A percentile compares a stretch with the other conserved stretches of the same genome.
These are phyloP conservation scores for Volvariella surrecta DNA, from an alignment of 1,284 basidiomycete species.

Conservation along the genomic window DNA sequence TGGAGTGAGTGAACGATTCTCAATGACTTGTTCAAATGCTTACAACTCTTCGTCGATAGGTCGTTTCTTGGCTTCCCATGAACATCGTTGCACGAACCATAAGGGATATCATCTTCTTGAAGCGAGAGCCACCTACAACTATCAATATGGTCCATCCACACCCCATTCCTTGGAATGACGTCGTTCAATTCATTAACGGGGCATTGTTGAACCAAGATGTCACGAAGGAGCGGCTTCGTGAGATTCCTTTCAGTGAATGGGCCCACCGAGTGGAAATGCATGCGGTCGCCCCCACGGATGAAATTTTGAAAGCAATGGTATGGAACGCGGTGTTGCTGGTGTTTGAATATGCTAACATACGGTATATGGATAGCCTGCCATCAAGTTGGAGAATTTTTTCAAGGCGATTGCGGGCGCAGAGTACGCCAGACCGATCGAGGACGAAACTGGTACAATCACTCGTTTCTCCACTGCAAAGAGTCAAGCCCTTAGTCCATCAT, in stretches of 20 bases:
- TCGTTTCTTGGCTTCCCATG: conserved; percentile 25
- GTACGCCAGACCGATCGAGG: conserved; percentile 6
- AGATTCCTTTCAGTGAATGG: conserved; percentile 24
- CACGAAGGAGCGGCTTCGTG: conserved; percentile 12
- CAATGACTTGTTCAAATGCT: too few species aligned
- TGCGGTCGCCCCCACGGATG: conserved; percentile 10
- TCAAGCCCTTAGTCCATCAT: conserved; percentile 14
- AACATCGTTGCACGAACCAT: conserved; percentile 21
- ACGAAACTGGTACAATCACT: conserved; percentile 15
- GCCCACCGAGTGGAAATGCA: conserved; percentile 15
- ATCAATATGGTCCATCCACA: conserved; percentile 29
- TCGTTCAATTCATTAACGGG: conserved; percentile 18
- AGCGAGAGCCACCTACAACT: conserved; percentile 1
- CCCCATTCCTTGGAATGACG: conserved; percentile 20
- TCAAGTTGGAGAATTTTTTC: conserved; percentile 28
- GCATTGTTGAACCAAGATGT: conserved; percentile 13
- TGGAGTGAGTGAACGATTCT: neutral
- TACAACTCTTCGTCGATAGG: conserved; percentile 9
- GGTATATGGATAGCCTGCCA: conserved; percentile 19
- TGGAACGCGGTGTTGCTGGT: conserved; percentile 5
- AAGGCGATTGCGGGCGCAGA: conserved; percentile 9
- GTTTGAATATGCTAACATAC: neutral
- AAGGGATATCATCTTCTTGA: conserved; percentile 18
- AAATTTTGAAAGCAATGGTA: conserved; percentile 16
- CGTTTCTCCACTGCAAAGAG: conserved; percentile 16